Evolutionary conservation across 2,329 filamentous ascomycete genomes (phyloP).

Genomic region (Pseudogymnoascus sp.): DNA sequence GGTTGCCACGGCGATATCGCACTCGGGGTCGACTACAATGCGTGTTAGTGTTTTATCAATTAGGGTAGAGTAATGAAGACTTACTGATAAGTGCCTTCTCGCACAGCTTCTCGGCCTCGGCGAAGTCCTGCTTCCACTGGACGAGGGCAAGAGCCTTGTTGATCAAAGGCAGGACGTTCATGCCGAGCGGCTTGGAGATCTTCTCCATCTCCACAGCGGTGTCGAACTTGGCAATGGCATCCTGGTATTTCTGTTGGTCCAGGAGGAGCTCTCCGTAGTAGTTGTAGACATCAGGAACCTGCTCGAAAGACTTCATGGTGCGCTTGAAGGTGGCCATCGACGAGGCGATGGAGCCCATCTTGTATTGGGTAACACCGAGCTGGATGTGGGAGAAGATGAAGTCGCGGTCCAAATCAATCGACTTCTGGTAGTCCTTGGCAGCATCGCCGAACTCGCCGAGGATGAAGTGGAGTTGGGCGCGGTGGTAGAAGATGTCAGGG

Average conservation of each 20-base stretch:
- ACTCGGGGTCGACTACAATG: constrained; percentile 81
- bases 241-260: constrained; percentile 90
- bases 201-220: constrained; percentile 99
- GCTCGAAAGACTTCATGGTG: constrained; percentile 97
- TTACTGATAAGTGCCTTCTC: constrained; percentile 94
- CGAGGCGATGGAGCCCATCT: constrained; percentile 96
- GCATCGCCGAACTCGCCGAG: constrained; percentile 87
- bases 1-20: constrained; percentile 95
- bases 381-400: constrained; percentile 99
- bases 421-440: constrained; percentile 98
- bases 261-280: constrained; percentile 97
- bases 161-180: constrained; percentile 95
- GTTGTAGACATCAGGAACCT: constrained; percentile 97
- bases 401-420: constrained; percentile 87
- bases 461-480: constrained; percentile 96
- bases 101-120: constrained; percentile 90
- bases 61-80: constrained; percentile 30
- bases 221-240: constrained; percentile 97
- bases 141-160: constrained; percentile 97
- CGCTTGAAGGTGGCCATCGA: constrained; percentile 97
- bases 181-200: constrained; percentile 82
- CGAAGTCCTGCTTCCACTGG: constrained; percentile 97
- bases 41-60: constrained; percentile 10
- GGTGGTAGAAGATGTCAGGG: constrained; percentile 98
- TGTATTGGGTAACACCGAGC: constrained; percentile 97